Evolutionary conservation across 768 basidiomycete genomes (phyloP), one percentile per base, ranked within the genome.

Genomic region (Sarcodon aspratus): DNA sequence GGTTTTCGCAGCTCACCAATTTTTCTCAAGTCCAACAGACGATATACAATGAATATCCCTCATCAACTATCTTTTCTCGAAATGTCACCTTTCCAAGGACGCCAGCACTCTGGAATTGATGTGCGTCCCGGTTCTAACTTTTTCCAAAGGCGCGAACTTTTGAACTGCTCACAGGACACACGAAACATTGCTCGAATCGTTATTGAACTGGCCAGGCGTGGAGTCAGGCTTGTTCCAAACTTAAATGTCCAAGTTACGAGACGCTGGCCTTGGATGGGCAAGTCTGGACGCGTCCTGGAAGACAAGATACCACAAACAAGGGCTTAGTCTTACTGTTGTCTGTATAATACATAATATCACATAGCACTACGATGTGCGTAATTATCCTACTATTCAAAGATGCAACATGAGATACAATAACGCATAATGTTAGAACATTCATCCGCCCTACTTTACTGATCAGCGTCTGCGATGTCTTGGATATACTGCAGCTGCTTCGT

Each of bases 261-360:
- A 45, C 74, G 82, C 47, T 93, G 86, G 89, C 66, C 66, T 11
- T 92, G 90, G 90, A 92, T 93, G 90, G 88, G 87, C 57, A 79
- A 73, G 57, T 66, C 69, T 36, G 87, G 87, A 9, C 70, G 79
- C 63, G 67, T 89, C 50, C 65, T 85, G 55, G 80, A 85, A 59
- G 60, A 57, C 44, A 61, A 64, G 40, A 15, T 42, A 9, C 21
- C 5, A 3, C 21, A 27, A 27, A 27, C 21, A 27, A 27, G 21
- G 21, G 21, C 21, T 3, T 27, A 27, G 21, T 27, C 21, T 27
- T n/a, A n/a, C n/a, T n/a, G n/a, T n/a, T n/a, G n/a, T n/a, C 21
- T 27, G 21, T 27, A 27, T 27, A 27, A 27, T 38, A 13, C 13
- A 42, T 27, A 15, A 9, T 27, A 42, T 8, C 27, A 8, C 17